phyloP scores from a whole-genome alignment of 2,329 filamentous ascomycete species.

The Curvularia verruculosa region DNA sequence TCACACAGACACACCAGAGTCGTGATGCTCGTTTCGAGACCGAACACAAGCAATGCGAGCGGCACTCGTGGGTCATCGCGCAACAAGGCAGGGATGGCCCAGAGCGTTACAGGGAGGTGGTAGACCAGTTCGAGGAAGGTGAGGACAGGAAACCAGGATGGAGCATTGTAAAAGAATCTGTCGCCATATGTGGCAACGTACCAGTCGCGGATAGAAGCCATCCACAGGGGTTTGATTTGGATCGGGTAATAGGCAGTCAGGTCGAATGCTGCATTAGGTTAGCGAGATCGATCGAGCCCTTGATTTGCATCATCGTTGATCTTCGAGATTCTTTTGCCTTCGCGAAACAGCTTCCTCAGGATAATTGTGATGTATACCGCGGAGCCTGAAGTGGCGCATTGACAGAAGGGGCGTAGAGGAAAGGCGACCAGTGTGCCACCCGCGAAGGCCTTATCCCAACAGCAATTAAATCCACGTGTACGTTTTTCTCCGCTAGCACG shows the following conservation, averaged over 20 bases:
- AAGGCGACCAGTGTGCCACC: not conserved
- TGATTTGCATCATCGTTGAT: not conserved
- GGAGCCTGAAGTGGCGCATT: not conserved
- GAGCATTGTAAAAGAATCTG: slow-evolving; percentile 65
- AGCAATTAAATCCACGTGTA: not conserved
- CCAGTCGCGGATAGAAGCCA: slow-evolving; percentile 59
- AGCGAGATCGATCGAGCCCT: not conserved
- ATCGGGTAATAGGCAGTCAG: slow-evolving; percentile 64
- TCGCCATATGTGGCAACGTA: slow-evolving; percentile 68
- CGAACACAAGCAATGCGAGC: slow-evolving; percentile 65
- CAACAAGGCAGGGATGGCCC: slow-evolving; percentile 63
- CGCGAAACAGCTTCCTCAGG: not conserved
- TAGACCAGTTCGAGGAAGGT: slow-evolving; percentile 65
- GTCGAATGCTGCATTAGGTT: slow-evolving; percentile 61
- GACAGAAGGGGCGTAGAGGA: not conserved
- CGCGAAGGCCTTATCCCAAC: no score
- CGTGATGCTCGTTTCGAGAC: slow-evolving; percentile 65
- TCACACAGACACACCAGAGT: slow-evolving; percentile 68
- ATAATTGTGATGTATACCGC: not conserved
- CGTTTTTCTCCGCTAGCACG: not conserved
- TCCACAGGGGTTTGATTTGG: slow-evolving; percentile 56
- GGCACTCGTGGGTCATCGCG: slow-evolving; percentile 64
- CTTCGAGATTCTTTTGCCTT: not conserved
- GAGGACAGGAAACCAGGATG: slow-evolving; percentile 65
- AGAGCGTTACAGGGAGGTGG: slow-evolving; percentile 66